Evolutionary conservation across 345 rosid species (phyloP).

Genomic region (Pugionium dolabratum): DNA sequence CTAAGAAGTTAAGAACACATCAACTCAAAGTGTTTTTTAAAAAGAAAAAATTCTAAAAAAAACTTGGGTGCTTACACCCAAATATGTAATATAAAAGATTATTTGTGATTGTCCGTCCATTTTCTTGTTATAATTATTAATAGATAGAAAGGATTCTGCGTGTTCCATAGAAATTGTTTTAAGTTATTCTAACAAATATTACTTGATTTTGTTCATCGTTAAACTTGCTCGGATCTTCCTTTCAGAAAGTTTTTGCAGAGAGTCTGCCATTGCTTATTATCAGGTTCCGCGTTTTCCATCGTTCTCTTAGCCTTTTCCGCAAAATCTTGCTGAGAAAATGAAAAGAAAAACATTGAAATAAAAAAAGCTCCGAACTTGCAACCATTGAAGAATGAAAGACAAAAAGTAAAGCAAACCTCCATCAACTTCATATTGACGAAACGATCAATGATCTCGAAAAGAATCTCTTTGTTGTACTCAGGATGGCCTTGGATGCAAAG

Average conservation of each 20-base stretch:
- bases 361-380: background rate
- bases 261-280: conserved; percentile 34
- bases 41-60: too few species aligned
- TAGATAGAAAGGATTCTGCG: background rate
- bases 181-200: background rate
- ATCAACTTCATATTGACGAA: conserved; percentile 52
- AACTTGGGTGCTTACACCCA: conserved; percentile 10
- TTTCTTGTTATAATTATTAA: background rate
- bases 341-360: background rate
- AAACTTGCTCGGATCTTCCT: conserved; percentile 26
- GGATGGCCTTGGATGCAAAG: conserved; percentile 92
- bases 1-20: conserved; percentile 17
- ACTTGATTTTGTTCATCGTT: background rate
- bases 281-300: conserved; percentile 29
- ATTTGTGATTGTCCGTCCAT: background rate
- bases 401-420: conserved; percentile 49
- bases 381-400: background rate
- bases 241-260: conserved; percentile 40
- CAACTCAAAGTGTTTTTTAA: background rate
- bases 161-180: background rate
- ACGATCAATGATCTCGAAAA: conserved; percentile 70
- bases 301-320: conserved; percentile 37
- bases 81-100: conserved; percentile 24
- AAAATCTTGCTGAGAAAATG: conserved; percentile 30
- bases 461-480: conserved; percentile 85